These are phyloP conservation scores for Cyberlindnera euphorbiae DNA, from an alignment of 805 yeast species.

Conservation along the genomic window DNA sequence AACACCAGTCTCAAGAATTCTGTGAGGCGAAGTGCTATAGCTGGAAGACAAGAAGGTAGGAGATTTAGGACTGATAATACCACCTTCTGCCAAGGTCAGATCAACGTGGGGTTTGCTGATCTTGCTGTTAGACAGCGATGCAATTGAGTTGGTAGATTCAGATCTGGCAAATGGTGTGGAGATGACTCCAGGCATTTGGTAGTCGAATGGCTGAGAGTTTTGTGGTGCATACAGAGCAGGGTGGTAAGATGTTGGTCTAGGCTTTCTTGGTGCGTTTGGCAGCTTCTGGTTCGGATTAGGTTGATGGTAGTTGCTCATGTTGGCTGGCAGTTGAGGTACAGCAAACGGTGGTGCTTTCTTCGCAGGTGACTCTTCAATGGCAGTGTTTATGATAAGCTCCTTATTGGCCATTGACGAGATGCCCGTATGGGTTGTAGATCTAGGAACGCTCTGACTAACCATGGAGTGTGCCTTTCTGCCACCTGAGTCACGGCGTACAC, in stretches of 20 bases:
- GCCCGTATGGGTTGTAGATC: conserved; percentile 34
- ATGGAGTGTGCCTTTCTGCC: conserved; percentile 10
- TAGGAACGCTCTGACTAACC: conserved; percentile 23
- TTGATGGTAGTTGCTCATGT: conserved; percentile 15
- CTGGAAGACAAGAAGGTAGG: conserved; percentile 16
- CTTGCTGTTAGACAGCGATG: conserved; percentile 29
- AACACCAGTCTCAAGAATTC: background rate
- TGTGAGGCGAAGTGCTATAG: conserved; percentile 9
- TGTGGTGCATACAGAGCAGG: conserved; percentile 45
- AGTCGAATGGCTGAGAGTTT: conserved; percentile 6
- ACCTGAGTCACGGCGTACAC: conserved; percentile 13
- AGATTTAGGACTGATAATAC: conserved; percentile 30
- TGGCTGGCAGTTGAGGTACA: conserved; percentile 24
- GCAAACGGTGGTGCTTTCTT: conserved; percentile 16
- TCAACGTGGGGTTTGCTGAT: conserved; percentile 33
- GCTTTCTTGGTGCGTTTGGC: conserved; percentile 48
- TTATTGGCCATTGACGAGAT: conserved; percentile 15
- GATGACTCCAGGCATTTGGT: conserved; percentile 14
- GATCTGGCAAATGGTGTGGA: conserved; percentile 29
- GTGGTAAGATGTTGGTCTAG: conserved; percentile 82
- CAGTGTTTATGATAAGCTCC: conserved; percentile 13
- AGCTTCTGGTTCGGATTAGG: conserved; percentile 22
- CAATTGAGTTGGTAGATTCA: conserved; percentile 38
- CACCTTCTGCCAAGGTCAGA: conserved; percentile 32
- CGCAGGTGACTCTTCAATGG: conserved; percentile 24